Percentiles rank a stretch among this genome's conserved stretches.
phyloP scores from a whole-genome alignment of 495 filamentous ascomycete species.

The Ascobolus immersus region DNA sequence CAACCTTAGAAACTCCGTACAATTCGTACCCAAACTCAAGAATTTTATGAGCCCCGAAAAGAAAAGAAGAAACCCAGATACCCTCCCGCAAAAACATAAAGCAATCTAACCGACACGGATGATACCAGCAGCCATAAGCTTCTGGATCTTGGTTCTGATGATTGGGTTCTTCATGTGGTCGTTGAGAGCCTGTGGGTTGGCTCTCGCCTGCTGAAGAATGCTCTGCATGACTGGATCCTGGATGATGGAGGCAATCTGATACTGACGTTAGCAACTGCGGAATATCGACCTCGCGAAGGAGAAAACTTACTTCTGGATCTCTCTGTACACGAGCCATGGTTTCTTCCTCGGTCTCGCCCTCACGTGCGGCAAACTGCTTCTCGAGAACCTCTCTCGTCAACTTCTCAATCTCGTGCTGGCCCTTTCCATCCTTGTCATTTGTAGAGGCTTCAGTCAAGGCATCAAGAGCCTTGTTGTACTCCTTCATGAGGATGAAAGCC shows the following conservation, averaged over 20 bases:
- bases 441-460: conserved; percentile 56
- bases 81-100: too few relatives aligned
- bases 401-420: conserved; percentile 71
- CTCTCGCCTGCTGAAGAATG: conserved; percentile 88
- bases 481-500: conserved; percentile 82
- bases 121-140: conserved; percentile 74
- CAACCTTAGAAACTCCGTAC: too few relatives aligned
- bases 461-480: conserved; percentile 84
- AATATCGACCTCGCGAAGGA: neutral
- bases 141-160: conserved; percentile 68
- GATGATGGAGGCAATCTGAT: conserved; percentile 66
- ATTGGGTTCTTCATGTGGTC: conserved; percentile 88
- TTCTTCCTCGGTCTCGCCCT: conserved; percentile 91
- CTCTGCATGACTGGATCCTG: conserved; percentile 93
- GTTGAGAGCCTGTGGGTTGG: conserved; percentile 67
- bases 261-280: conserved; percentile 17
- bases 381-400: conserved; percentile 85
- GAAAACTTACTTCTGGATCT: conserved; percentile 62
- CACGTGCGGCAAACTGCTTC: conserved; percentile 64
- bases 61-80: too few relatives aligned
- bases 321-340: conserved; percentile 74
- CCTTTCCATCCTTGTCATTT: conserved; percentile 50
- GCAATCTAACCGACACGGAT: conserved; percentile 44
- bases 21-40: too few relatives aligned
- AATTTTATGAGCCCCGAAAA: too few relatives aligned